Base-by-base conservation (phyloP, 2,329 filamentous ascomycete genomes). In the Alternaria angustiovoidea region DNA sequence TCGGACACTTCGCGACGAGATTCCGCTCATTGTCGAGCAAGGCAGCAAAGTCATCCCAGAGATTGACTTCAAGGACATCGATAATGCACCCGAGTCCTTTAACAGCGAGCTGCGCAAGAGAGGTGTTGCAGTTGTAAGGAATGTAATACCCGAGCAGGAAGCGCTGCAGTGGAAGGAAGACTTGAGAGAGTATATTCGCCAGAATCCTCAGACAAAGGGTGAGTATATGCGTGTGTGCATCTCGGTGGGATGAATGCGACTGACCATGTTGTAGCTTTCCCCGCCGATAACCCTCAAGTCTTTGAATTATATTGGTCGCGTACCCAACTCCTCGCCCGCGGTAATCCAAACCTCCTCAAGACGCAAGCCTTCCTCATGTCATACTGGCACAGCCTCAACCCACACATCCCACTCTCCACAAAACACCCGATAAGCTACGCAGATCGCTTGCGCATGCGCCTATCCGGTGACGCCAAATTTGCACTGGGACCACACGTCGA, bases 401-500 rank as follows among this genome's bases (percentile, higher is more conserved):
- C 81, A 0, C 66, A 76, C 38, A 76, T 79, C 0, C 76, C 78
- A 3, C 71, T 85, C 16, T 83, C 81, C 3, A 79, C 76, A n/a
- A 70, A 73, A 53, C 81, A 83, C 64, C 82, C 83, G 6, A 79
- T 80, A 51, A 79, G 78, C 63, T 84, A 85, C 66, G 81, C 81
- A 32, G 83, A 84, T 67, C 78, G 83, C 24, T 69, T 84, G 28
- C 79, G 83, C 32, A 84, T 85, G 75, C 79, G 90, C 51, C 84
- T 86, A 8, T 85, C 85, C 6, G 83, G 84, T 44, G 82, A 85
- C 61, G 76, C 80, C n/a, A 79, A 79, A 30, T 83, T 84, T 51
- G 82, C 83, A 34, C 73, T 85, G 1, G 82, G 90, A 38, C 89
- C 89, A n/a, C 83, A 85, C 54, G 79, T 84, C 8, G 83, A 85